Base-by-base conservation (phyloP, 345 rosid species). In the Bruguiera parviflora region DNA sequence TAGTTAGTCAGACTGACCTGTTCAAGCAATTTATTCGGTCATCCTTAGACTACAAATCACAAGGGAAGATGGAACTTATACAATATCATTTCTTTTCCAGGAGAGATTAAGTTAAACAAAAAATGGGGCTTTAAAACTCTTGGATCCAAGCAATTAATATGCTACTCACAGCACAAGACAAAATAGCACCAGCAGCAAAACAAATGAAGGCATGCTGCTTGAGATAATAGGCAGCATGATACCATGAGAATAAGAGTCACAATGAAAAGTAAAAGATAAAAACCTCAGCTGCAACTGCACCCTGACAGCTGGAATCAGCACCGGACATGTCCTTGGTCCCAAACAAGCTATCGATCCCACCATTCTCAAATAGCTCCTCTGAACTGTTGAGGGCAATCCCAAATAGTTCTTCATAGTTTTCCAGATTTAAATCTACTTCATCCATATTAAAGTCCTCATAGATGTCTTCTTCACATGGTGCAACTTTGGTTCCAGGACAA, bases 381-480 rank as follows among this genome's bases (percentile, higher is more conserved):
- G 93, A 78, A 63, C 89, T 77, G 79, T 86, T 89, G 28, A 92
- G 89, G 66, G 94, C 81, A 20, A 81, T 73, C n/a, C 97, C 96
- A 69, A 95, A 95, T 63, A 95, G 96, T 78, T 95, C 98, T 76
- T 95, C 99, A 78, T 92, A 92, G 77, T 92, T 88, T 79, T 95
- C 98, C 60, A 90, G 81, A 73, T 79, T 87, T 85, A 95, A 73
- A 71, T 87, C 97, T 78, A 95, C 67, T 81, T 92, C 96, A 80
- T 88, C 92, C 88, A 88, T 88, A 73, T 78, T 66, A 66, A 91
- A 85, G 74, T 87, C 92, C 21, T 70, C 89, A 73, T 79, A 86
- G 15, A 87, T 67, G 60, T 80, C 89, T 78, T 85, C 95, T 43
- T 85, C 89, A 66, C 75, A 80, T 65, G 82, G 47, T 57, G 78